Conservation (phyloP, 2,329 filamentous ascomycete genomes). For the Paracoccidioides lutzii region DNA sequence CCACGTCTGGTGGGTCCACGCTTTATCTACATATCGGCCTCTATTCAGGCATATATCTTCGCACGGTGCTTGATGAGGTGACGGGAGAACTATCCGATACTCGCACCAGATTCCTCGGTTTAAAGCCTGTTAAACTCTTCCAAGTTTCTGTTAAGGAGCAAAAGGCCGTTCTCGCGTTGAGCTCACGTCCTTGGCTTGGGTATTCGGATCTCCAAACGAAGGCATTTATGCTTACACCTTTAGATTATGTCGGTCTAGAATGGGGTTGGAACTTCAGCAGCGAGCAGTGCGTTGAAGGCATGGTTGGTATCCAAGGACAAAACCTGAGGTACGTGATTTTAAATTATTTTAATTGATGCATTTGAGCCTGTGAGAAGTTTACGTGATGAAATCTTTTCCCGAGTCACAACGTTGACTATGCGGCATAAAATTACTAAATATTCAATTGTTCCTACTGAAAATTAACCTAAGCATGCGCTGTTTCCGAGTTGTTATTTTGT, state of each 20-base stretch:
- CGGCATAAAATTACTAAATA: constrained; percentile 36
- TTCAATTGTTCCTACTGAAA: constrained; percentile 99
- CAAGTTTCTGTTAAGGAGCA: constrained; percentile 78
- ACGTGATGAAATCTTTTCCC: constrained; percentile 49
- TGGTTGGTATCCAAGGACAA: constrained; percentile 84
- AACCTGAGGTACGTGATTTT: constrained; percentile 58
- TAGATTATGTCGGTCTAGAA: constrained; percentile 78
- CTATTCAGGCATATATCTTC: constrained; percentile 87
- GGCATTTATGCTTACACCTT: constrained; percentile 79
- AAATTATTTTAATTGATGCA: constrained; percentile 6
- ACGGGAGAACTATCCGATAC: constrained; percentile 94
- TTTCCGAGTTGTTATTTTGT: not conserved
- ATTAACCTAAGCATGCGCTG: constrained; percentile 2
- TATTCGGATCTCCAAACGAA: constrained; percentile 81
- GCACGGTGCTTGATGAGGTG: constrained; percentile 87
- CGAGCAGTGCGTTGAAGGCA: constrained; percentile 82
- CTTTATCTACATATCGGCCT: constrained; percentile 93
- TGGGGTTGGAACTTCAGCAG: constrained; percentile 96
- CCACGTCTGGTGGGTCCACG: constrained; percentile 73
- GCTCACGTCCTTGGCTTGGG: constrained; percentile 89
- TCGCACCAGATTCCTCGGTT: constrained; percentile 82
- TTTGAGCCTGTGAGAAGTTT: constrained; percentile 8
- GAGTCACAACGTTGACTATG: constrained; percentile 25
- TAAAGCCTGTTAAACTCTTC: constrained; percentile 80
- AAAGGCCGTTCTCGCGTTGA: constrained; percentile 75